Evolutionary conservation across 352 stramenopile species (phyloP), one percentile per base, ranked within the genome.

Genomic region (Globisporangium splendens): DNA sequence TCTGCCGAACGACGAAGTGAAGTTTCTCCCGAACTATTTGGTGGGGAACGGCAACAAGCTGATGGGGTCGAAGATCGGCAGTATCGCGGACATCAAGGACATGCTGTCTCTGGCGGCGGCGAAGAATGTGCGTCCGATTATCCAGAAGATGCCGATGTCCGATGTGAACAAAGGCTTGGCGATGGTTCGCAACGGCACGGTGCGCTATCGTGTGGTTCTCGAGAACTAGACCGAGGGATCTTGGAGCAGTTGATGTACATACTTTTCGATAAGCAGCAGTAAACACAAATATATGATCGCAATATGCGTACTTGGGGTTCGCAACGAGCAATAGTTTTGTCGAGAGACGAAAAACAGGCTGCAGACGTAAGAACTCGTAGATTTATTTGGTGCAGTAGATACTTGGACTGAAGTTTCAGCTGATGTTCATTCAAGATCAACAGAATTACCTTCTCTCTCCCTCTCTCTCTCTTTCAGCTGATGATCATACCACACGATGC

Each of bases 21-120:
- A 73, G 28, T 65, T 96, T 49, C 52, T 51, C 38, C 50, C 69
- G 12, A 69, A 80, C 46, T 38, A 42, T 13, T 46, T 96, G 28
- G 56, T 96, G 5, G 53, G 63, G 18, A 62, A 63, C 17, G 70
- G 69, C 39, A 54, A 63, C 35, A 75, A 66, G 13, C 65, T 96
- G 54, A 66, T 70, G 18, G 89, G 88, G 52, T 83, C 59, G 51
- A 49, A 79, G 31, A 80, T 94, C 63, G 83, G 86, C 44, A 68
- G 72, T 47, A 74, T 85, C 28, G 44, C 20, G 8, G 73, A 86
- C 46, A 93, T 84, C 43, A 80, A 93, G 64, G 75, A 88, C 22
- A 91, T 93, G 79, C 62, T 96, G 21, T 67, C 92, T 35, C 77
- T 96, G 41, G 94, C 85, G 49, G 78, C 68, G 15, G 68, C 82